Conservation (phyloP, 192 early-diverging fungal genomes). For the Haplosporangium gracile region DNA sequence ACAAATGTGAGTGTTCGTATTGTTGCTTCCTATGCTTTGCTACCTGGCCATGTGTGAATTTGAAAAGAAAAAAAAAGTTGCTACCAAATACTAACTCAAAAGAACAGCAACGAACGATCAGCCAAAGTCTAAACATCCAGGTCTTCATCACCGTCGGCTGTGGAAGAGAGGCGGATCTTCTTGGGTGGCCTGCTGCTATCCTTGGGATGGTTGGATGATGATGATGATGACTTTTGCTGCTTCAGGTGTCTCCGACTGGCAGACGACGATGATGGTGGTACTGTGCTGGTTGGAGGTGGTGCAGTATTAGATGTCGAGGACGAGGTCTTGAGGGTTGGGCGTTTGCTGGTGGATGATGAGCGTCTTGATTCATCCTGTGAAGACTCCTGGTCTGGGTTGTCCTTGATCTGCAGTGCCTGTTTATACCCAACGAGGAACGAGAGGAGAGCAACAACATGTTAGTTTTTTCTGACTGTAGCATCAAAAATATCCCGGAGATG, state of each 20-base stretch:
- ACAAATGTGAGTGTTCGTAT: not conserved
- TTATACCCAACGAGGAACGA: not conserved
- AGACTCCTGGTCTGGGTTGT: conserved; percentile 44
- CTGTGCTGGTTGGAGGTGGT: not conserved
- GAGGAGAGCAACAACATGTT: not conserved
- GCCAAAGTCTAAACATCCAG: conserved; percentile 31
- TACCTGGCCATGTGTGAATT: not conserved
- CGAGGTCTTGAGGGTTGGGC: conserved; percentile 33
- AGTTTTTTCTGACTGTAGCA: not conserved
- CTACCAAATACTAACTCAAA: not conserved
- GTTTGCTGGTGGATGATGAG: conserved; percentile 27
- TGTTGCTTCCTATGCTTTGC: not conserved
- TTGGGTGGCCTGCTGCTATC: conserved; percentile 32
- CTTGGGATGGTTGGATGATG: conserved; percentile 21
- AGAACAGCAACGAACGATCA: not conserved
- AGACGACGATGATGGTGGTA: conserved; percentile 22
- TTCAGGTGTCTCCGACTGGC: conserved; percentile 34
- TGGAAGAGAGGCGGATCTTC: conserved; percentile 48
- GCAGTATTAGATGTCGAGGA: conserved; percentile 12
- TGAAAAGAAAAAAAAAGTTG: not conserved
- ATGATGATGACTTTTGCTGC: conserved; percentile 32
- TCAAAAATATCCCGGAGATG: not conserved
- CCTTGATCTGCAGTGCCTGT: conserved; percentile 53
- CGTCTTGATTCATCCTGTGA: conserved; percentile 52
- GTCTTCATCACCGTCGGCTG: conserved; percentile 51